Evolutionary conservation across 129 eudicot species (phyloP).

Genomic region (Dittrichia graveolens): DNA sequence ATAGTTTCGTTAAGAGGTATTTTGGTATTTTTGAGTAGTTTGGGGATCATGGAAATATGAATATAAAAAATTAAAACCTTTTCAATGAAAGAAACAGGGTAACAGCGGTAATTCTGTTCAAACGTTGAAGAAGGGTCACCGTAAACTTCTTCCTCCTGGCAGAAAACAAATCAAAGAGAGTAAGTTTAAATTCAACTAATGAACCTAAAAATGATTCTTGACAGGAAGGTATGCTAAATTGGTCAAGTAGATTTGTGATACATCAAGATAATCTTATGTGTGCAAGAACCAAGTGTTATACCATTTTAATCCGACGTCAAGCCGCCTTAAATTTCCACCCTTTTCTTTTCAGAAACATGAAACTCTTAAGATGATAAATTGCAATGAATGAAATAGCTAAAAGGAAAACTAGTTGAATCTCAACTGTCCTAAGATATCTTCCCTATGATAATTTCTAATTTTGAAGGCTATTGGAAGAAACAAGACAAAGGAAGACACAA

Average conservation of each 20-base stretch:
- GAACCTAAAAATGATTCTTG: neutral
- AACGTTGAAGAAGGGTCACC: conserved; percentile 41
- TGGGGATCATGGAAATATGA: conserved; percentile 11
- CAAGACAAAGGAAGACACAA: neutral
- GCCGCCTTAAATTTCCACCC: neutral
- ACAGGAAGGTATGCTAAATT: neutral
- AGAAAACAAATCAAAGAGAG: conserved; percentile 28
- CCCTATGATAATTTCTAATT: neutral
- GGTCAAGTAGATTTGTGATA: neutral
- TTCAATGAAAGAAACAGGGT: conserved; percentile 69
- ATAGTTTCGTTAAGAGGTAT: neutral
- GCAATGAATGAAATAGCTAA: neutral
- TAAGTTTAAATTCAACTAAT: neutral
- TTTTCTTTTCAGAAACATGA: neutral
- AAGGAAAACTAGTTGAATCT: neutral
- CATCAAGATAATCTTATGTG: neutral
- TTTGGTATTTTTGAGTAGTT: neutral
- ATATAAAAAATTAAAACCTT: conserved; percentile 45
- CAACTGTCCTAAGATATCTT: neutral
- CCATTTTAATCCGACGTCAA: neutral
- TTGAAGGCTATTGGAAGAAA: neutral
- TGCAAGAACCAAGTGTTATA: neutral
- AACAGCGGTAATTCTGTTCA: conserved; percentile 67
- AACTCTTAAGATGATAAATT: neutral
- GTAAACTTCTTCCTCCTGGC: conserved; percentile 44